Conservation (phyloP, 306 rosid genomes). For the Pterocarpus macrocarpus region DNA sequence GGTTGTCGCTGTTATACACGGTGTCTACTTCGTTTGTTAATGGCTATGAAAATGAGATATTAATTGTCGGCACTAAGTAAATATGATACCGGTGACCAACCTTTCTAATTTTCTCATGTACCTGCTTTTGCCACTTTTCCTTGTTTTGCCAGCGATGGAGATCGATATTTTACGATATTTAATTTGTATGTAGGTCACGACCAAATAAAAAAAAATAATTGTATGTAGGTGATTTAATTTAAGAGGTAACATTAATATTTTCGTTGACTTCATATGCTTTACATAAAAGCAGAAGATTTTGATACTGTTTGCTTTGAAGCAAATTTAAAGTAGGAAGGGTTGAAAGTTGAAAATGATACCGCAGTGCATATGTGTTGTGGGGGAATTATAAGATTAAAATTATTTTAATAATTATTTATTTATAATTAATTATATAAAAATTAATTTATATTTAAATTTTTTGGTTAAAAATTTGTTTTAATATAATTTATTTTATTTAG, state of each 20-base stretch:
- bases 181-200: no score
- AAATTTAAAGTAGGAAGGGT: background rate
- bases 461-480: no score
- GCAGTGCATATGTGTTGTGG: background rate
- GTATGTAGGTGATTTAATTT: background rate
- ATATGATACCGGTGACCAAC: no score
- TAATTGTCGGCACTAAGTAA: no score
- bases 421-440: no score
- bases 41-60: no score
- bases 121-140: background rate
- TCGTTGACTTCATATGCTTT: background rate
- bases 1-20: background rate
- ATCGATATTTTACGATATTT: background rate
- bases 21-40: background rate
- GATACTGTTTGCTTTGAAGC: background rate
- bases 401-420: no score
- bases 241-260: background rate
- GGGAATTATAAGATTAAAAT: no score
- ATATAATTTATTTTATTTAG: no score
- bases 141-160: background rate
- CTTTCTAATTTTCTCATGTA: background rate
- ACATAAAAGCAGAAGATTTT: background rate
- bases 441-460: no score
- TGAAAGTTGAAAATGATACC: slow-evolving; percentile 25
- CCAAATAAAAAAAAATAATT: background rate